These are phyloP conservation scores for Tolypocladium tundrense DNA, from an alignment of 2,329 filamentous ascomycete species.

Conservation along the genomic window DNA sequence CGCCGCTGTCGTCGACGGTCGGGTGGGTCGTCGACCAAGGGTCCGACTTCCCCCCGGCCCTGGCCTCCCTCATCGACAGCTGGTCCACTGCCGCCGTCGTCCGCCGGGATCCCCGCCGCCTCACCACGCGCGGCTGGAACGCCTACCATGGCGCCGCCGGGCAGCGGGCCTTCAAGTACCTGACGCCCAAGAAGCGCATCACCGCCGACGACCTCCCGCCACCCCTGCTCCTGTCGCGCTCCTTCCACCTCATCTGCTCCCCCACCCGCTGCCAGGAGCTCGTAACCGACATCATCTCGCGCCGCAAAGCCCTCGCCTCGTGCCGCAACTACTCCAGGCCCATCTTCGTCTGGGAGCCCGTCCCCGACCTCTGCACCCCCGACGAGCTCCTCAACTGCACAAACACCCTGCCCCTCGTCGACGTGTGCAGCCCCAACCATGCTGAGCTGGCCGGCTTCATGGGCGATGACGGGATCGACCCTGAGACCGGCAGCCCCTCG, in stretches of 20 bases:
- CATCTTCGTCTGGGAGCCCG: slow-evolving; percentile 88
- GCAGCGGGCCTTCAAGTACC: slow-evolving; percentile 71
- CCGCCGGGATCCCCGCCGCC: slow-evolving; percentile 52
- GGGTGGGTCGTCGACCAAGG: slow-evolving; percentile 91
- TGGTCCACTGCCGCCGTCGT: slow-evolving; percentile 71
- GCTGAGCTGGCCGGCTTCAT: slow-evolving; percentile 82
- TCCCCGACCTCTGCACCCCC: slow-evolving; percentile 76
- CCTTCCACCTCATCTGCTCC: slow-evolving; percentile 83
- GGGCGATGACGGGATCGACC: slow-evolving; percentile 46
- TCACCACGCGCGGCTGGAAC: slow-evolving; percentile 90
- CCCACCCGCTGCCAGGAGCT: slow-evolving; percentile 67
- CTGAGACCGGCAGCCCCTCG: slow-evolving; percentile 43
- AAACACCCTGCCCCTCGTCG: slow-evolving; percentile 50
- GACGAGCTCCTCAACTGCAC: slow-evolving; percentile 55
- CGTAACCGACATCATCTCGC: slow-evolving; percentile 56
- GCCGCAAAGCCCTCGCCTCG: slow-evolving; percentile 33
- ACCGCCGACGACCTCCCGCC: slow-evolving; percentile 60
- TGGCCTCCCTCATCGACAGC: slow-evolving; percentile 53
- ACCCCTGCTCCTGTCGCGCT: slow-evolving; percentile 57
- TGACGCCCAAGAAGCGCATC: slow-evolving; percentile 75
- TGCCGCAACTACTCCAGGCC: slow-evolving; percentile 40
- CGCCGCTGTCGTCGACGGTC: slow-evolving; percentile 53
- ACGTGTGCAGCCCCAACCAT: slow-evolving; percentile 71
- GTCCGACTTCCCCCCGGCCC: slow-evolving; percentile 66
- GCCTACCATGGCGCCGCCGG: slow-evolving; percentile 66